A percentile compares a stretch with the other conserved stretches of the same genome.
Conservation (phyloP, 352 stramenopile genomes). For the Blastocystis hominis region DNA sequence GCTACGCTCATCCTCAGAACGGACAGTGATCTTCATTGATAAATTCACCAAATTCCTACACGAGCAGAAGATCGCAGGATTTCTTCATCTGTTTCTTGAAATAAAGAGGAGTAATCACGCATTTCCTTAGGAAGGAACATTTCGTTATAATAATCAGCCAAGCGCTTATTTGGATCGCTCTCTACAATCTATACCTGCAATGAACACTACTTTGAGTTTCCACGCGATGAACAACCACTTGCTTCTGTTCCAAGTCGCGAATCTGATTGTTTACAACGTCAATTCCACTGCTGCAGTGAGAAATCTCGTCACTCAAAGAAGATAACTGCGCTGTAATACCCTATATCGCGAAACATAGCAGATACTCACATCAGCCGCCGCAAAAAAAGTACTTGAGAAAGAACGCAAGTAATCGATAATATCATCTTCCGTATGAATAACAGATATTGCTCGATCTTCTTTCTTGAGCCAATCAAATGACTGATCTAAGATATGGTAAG, state of each 20-base stretch:
- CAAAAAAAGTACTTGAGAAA: neutral
- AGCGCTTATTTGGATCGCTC: neutral
- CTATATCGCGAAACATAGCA: neutral
- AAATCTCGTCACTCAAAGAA: neutral
- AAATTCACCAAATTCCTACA: neutral
- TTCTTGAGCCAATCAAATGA: neutral
- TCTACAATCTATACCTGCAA: neutral
- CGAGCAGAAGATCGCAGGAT: constrained; percentile 9
- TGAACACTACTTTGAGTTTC: neutral
- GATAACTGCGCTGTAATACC: neutral
- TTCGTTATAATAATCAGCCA: neutral
- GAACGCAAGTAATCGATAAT: constrained; percentile 21
- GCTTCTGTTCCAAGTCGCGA: neutral
- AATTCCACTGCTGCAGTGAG: neutral
- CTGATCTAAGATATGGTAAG: neutral
- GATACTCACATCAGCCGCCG: neutral
- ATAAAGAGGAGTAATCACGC: neutral
- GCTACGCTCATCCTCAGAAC: neutral
- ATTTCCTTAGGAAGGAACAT: neutral
- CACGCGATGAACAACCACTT: constrained; percentile 1
- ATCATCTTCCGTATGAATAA: constrained; percentile 40
- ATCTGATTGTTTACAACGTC: neutral
- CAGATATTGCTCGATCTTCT: neutral
- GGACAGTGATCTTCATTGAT: constrained; percentile 10
- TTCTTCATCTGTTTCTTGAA: neutral